Evolutionary conservation across 176 grass and related monocot species (phyloP).

Genomic region (Oryza brachyantha): DNA sequence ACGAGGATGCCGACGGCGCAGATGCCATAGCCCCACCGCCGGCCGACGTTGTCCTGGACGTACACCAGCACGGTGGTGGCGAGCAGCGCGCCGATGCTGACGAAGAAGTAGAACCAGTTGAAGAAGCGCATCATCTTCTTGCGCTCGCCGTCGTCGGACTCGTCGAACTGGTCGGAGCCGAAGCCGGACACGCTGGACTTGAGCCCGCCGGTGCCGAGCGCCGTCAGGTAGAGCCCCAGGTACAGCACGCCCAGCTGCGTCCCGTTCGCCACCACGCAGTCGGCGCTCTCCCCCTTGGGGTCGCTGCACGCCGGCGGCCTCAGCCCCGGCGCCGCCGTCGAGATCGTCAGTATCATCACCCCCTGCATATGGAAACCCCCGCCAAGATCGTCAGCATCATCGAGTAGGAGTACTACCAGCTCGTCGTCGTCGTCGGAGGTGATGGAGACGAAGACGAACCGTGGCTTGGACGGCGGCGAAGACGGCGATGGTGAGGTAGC

Average conservation of each 20-base stretch:
- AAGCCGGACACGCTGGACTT: slow-evolving; percentile 96
- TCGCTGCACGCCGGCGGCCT: slow-evolving; percentile 52
- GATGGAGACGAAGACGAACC: slow-evolving; percentile 13
- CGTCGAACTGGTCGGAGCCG: slow-evolving; percentile 97
- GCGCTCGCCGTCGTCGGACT: slow-evolving; percentile 55
- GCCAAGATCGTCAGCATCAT: no score
- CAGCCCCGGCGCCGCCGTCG: slow-evolving; percentile 61
- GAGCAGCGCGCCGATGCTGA: slow-evolving; percentile 82
- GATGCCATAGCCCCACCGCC: slow-evolving; percentile 67
- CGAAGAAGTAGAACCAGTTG: slow-evolving; percentile 99
- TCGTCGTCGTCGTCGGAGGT: no score
- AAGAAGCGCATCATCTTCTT: slow-evolving; percentile 79
- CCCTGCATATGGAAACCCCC: slow-evolving; percentile 44
- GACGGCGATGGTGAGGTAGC: slow-evolving; percentile 90
- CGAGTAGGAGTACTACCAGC: no score
- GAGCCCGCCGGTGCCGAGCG: slow-evolving; percentile 86
- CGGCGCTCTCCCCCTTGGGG: slow-evolving; percentile 8
- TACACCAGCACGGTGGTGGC: slow-evolving; percentile 91
- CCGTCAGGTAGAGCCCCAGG: slow-evolving; percentile 84
- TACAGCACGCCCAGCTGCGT: slow-evolving; percentile 76
- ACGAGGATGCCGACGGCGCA: slow-evolving; percentile 59
- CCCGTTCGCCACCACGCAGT: slow-evolving; percentile 50
- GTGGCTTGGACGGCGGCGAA: slow-evolving; percentile 80
- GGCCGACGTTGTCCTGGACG: slow-evolving; percentile 80
- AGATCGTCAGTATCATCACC: slow-evolving; percentile 75